These are phyloP conservation scores for Nepenthes mirabilis DNA, from an alignment of 148 eudicot species.

Conservation along the genomic window DNA sequence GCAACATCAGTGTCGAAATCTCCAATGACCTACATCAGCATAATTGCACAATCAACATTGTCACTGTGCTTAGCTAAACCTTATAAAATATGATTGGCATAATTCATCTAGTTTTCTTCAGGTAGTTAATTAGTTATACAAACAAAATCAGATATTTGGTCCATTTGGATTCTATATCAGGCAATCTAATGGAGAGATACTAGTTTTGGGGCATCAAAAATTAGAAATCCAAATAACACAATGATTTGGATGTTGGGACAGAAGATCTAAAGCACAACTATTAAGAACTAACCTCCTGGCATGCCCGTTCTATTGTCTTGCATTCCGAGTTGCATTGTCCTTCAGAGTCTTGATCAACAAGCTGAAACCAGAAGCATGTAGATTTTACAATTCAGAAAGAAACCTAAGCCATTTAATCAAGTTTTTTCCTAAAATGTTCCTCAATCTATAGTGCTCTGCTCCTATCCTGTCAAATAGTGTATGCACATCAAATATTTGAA, in stretches of 20 bases:
- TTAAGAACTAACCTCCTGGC: slow-evolving; percentile 62
- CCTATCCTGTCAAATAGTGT: too few species aligned
- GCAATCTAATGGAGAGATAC: neutral
- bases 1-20: slow-evolving; percentile 91
- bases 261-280: neutral
- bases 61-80: neutral
- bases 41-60: neutral
- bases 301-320: slow-evolving; percentile 94
- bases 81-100: neutral
- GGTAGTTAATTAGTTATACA: too few species aligned
- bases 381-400: neutral
- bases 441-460: too few species aligned
- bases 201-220: neutral
- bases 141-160: neutral
- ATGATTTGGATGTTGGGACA: too few species aligned
- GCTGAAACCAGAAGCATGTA: slow-evolving; percentile 28
- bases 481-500: too few species aligned
- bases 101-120: neutral
- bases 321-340: slow-evolving; percentile 88
- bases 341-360: slow-evolving; percentile 79
- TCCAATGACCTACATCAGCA: slow-evolving; percentile 58
- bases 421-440: too few species aligned
- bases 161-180: too few species aligned
- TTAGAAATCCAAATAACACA: neutral
- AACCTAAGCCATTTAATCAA: neutral